These are phyloP conservation scores for Irpex lacteus DNA, from an alignment of 1,284 basidiomycete species.

Conservation along the genomic window DNA sequence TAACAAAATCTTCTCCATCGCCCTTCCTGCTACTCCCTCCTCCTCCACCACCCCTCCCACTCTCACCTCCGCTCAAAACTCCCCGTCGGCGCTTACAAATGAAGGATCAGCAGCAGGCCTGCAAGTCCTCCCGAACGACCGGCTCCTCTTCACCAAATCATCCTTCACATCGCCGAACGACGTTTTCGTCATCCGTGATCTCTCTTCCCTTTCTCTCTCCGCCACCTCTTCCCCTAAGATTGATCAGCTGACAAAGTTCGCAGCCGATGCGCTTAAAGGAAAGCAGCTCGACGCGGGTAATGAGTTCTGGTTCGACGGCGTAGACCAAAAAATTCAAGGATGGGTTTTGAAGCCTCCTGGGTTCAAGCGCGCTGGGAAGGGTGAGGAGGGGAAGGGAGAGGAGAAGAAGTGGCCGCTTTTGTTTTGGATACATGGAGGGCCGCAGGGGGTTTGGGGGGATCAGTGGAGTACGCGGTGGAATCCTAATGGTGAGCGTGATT, in stretches of 20 bases:
- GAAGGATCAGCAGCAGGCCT: slow-evolving; percentile 55
- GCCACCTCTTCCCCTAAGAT: slow-evolving; percentile 31
- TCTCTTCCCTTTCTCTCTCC: slow-evolving; percentile 37
- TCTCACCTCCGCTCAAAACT: slow-evolving; percentile 44
- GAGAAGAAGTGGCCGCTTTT: slow-evolving; percentile 75
- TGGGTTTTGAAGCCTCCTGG: slow-evolving; percentile 81
- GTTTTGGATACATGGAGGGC: slow-evolving; percentile 78
- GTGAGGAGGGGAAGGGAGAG: slow-evolving; percentile 36
- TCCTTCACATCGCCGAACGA: slow-evolving; percentile 76
- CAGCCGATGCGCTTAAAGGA: slow-evolving; percentile 50
- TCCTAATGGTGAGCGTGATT: slow-evolving; percentile 55
- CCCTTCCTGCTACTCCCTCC: slow-evolving; percentile 59
- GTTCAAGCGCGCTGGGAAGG: slow-evolving; percentile 38
- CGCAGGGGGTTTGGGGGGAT: slow-evolving; percentile 81
- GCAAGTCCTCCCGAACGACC: slow-evolving; percentile 56
- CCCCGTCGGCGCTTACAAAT: slow-evolving; percentile 58
- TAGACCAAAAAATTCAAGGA: slow-evolving; percentile 73
- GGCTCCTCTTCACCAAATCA: slow-evolving; percentile 65
- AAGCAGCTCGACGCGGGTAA: slow-evolving; percentile 63
- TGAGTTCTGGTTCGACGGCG: slow-evolving; percentile 86
- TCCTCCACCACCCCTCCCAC: slow-evolving; percentile 48
- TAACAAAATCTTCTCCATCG: slow-evolving; percentile 69
- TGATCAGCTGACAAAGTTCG: slow-evolving; percentile 61
- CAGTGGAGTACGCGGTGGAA: slow-evolving; percentile 89
- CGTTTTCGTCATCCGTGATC: slow-evolving; percentile 56